Evolutionary conservation across 2,329 filamentous ascomycete species (phyloP).

Genomic region (Arthrobotrys pseudoclavata): DNA sequence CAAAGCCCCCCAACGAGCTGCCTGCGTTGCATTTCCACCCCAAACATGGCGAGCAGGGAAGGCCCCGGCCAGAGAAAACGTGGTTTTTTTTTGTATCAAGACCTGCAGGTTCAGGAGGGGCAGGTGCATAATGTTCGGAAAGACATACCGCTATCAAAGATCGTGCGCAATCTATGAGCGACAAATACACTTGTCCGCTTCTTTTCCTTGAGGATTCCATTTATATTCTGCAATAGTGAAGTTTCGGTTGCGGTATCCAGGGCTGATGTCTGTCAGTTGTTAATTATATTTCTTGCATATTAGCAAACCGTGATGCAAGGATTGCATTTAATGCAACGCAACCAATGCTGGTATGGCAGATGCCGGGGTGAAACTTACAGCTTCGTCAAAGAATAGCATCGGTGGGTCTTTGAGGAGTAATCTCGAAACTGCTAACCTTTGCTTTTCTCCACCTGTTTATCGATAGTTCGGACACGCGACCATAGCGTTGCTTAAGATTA

Average conservation of each 20-base stretch:
- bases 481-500: slow-evolving; percentile 48
- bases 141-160: slow-evolving; percentile 78
- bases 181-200: slow-evolving; percentile 92
- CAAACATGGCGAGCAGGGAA: slow-evolving; percentile 47
- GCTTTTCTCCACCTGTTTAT: slow-evolving; percentile 80
- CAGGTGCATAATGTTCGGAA: slow-evolving; percentile 34
- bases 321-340: slow-evolving; percentile 37
- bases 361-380: slow-evolving; percentile 68
- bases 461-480: slow-evolving; percentile 29
- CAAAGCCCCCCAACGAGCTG: slow-evolving; percentile 36
- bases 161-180: slow-evolving; percentile 90
- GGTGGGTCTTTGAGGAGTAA: slow-evolving; percentile 90
- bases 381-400: slow-evolving; percentile 93
- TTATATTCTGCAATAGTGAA: slow-evolving; percentile 90
- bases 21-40: slow-evolving; percentile 45
- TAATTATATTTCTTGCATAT: slow-evolving; percentile 42
- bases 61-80: slow-evolving; percentile 39
- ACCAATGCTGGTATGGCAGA: background rate
- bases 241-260: slow-evolving; percentile 95
- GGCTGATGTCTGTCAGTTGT: slow-evolving; percentile 76
- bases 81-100: slow-evolving; percentile 55
- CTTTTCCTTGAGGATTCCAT: slow-evolving; percentile 90
- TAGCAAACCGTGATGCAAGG: slow-evolving; percentile 27
- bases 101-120: slow-evolving; percentile 30
- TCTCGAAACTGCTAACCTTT: slow-evolving; percentile 85